Base-by-base conservation (phyloP, 352 stramenopile genomes). In the Bremia lactucae region DNA sequence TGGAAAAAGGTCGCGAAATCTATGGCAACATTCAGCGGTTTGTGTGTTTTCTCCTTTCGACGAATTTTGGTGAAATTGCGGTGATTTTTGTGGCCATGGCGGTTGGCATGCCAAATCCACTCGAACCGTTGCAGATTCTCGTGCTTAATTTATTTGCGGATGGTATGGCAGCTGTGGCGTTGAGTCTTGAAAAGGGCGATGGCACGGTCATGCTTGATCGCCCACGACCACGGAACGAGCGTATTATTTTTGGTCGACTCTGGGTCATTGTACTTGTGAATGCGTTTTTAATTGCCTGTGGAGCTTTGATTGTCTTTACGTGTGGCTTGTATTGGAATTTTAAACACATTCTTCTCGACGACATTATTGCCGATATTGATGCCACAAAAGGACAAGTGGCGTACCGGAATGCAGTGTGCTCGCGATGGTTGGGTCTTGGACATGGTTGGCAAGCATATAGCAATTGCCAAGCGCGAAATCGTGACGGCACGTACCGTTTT, bases 101-200 rank as follows among this genome's bases (percentile, higher is more conserved):
- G 1, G 53, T 70, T 3, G 74, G 70, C n/a, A 81, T 87, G 68
- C 69, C 72, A 0, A 82, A 78, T 31, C 93, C 93, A 13, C 48
- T 98, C 19, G 96, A 96, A 49, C 87, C 94, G 14, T 68, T 98
- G 4, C 95, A 97, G 70, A 97, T 98, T 72, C 52, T 98, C 23
- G 96, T 96, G 77, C 73, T 98, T 9, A 98, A 98, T 61, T 63
- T 98, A n/a, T 97, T 98, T 59, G 97, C 97, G 59, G 94, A 98
- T 25, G 74, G 74, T 31, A 83, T 83, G 68, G 67, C 74, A 13
- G 74, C 74, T 1, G 72, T 85, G 8, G 72, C 72, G 7, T 53
- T 84, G 20, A 87, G 74, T 39, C 49, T 87, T 4, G 74, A 87
- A 36, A 84, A 87, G 47, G 74, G 74, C 1, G 74, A 87, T 37